Evolutionary conservation across 2,329 filamentous ascomycete species (phyloP).

Genomic region (Aspergillus sergii): DNA sequence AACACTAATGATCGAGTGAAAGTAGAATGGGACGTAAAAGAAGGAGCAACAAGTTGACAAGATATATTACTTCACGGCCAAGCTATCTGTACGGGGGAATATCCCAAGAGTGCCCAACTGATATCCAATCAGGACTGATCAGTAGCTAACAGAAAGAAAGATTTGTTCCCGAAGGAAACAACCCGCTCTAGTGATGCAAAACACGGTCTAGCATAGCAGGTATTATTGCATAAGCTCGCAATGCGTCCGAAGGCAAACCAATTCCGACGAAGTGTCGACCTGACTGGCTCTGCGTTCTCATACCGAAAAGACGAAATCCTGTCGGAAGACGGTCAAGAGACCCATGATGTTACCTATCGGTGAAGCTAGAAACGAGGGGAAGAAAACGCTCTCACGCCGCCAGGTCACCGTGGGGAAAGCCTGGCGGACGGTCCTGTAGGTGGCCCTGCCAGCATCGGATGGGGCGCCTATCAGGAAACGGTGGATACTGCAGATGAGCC

Average conservation of each 20-base stretch:
- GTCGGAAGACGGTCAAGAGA: neutral
- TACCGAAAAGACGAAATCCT: slow-evolving; percentile 8
- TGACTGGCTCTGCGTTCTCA: slow-evolving; percentile 14
- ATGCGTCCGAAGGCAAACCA: slow-evolving; percentile 14
- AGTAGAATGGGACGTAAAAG: slow-evolving; percentile 3
- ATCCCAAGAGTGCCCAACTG: slow-evolving; percentile 19
- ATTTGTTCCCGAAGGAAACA: slow-evolving; percentile 12
- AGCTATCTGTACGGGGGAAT: neutral
- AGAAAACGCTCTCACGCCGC: slow-evolving; percentile 16
- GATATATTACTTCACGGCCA: slow-evolving; percentile 17
- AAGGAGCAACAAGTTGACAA: slow-evolving; percentile 11
- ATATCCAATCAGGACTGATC: slow-evolving; percentile 19
- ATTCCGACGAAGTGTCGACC: slow-evolving; percentile 14
- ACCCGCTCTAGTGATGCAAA: slow-evolving; percentile 13
- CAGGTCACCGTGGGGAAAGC: slow-evolving; percentile 30
- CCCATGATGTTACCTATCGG: slow-evolving; percentile 20
- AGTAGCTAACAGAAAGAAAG: slow-evolving; percentile 14
- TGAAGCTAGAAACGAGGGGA: slow-evolving; percentile 23
- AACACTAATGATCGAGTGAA: neutral
- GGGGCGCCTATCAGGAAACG: slow-evolving; percentile 23
- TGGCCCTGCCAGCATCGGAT: slow-evolving; percentile 20
- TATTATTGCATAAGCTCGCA: slow-evolving; percentile 20
- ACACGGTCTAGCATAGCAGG: slow-evolving; percentile 21
- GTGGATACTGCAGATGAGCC: slow-evolving; percentile 21
- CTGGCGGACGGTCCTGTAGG: slow-evolving; percentile 23